Percentiles rank a stretch among this genome's conserved stretches.
phyloP scores from a whole-genome alignment of 805 yeast genomes.

The Sugiyamaella smithiae region DNA sequence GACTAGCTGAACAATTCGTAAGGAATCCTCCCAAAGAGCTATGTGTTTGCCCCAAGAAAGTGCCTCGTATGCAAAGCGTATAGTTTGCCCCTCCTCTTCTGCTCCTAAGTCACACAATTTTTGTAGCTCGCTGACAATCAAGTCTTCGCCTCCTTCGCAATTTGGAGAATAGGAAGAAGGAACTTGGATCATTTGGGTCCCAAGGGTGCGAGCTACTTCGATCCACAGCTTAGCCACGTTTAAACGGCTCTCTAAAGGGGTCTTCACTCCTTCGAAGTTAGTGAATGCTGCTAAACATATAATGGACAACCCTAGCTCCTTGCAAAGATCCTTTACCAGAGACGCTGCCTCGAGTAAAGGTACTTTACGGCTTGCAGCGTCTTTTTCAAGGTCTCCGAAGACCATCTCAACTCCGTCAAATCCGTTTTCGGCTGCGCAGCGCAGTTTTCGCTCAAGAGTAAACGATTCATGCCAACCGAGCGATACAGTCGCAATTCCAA shows the following conservation, averaged over 20 bases:
- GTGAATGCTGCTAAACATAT: slow-evolving; percentile 5
- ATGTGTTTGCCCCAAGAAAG: slow-evolving; percentile 31
- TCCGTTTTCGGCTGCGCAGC: slow-evolving; percentile 12
- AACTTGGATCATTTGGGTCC: slow-evolving; percentile 17
- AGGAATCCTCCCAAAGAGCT: slow-evolving; percentile 23
- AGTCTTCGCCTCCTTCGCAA: slow-evolving; percentile 14
- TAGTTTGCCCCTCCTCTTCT: too few relatives aligned
- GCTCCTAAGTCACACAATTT: slow-evolving; percentile 17
- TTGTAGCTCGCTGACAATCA: slow-evolving; percentile 15
- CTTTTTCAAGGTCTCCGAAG: slow-evolving; percentile 12
- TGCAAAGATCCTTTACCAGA: slow-evolving; percentile 5
- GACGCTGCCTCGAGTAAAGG: slow-evolving; percentile 1
- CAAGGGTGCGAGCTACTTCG: slow-evolving; percentile 9
- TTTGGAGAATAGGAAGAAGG: slow-evolving; percentile 9
- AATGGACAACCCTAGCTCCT: not conserved
- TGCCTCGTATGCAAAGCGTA: slow-evolving; percentile 33
- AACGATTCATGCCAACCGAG: slow-evolving; percentile 11
- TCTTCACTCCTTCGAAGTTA: slow-evolving; percentile 9
- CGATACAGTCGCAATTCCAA: slow-evolving; percentile 8
- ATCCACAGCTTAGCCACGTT: slow-evolving; percentile 17
- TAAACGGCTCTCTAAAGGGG: slow-evolving; percentile 6
- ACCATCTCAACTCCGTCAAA: slow-evolving; percentile 28
- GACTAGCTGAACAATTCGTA: slow-evolving; percentile 25
- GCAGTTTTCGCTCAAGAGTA: slow-evolving; percentile 10
- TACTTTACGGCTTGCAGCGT: slow-evolving; percentile 2